Conservation (phyloP, 2,329 filamentous ascomycete species). For the Paecilomyces dactylethromorphus region DNA sequence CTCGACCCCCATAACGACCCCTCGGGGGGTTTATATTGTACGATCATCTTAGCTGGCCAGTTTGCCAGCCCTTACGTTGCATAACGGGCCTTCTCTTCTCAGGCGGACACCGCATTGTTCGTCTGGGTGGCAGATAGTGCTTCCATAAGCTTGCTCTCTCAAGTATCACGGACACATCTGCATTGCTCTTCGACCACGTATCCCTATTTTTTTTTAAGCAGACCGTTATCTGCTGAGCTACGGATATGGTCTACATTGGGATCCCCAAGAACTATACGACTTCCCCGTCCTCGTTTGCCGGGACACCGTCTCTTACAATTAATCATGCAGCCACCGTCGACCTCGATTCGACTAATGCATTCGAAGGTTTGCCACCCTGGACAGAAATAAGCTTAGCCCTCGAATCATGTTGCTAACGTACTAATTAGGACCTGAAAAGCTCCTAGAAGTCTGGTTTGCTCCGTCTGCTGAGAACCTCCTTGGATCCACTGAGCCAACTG, state of each 20-base stretch:
- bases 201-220: constrained; percentile 3
- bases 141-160: constrained; percentile 54
- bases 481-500: constrained; percentile 61
- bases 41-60: constrained; percentile 62
- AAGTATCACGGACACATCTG: constrained; percentile 8
- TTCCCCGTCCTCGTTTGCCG: constrained; percentile 69
- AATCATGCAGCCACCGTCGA: constrained; percentile 91
- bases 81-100: constrained; percentile 96
- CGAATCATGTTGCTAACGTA: constrained; percentile 15
- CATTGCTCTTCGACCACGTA: constrained; percentile 6
- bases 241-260: constrained; percentile 78
- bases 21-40: constrained; percentile 45
- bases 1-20: constrained; percentile 83
- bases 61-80: constrained; percentile 59
- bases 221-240: constrained; percentile 5
- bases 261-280: constrained; percentile 76
- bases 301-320: constrained; percentile 87
- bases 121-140: constrained; percentile 97
- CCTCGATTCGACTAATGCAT: constrained; percentile 90
- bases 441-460: constrained; percentile 97
- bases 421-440: constrained; percentile 75
- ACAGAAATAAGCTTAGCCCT: neutral
- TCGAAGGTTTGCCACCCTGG: constrained; percentile 62
- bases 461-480: constrained; percentile 69
- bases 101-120: constrained; percentile 88